Conservation (phyloP, 1,139 yeast genomes). For the Yamadazyma diddensiae region DNA sequence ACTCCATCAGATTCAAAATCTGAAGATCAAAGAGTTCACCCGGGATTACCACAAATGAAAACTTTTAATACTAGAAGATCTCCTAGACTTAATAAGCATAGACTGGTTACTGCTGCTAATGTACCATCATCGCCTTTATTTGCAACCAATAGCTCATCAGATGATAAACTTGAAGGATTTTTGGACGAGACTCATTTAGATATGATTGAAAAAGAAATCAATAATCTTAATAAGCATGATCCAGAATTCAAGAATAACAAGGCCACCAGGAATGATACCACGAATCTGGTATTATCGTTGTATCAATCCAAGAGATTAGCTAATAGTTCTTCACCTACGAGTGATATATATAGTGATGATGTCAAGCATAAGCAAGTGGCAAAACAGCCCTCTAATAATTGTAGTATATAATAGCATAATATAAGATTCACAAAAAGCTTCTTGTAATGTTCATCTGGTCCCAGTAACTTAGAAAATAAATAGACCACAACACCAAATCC, state of each 20-base stretch:
- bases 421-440: not conserved
- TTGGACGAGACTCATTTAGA: constrained; percentile 17
- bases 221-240: constrained; percentile 14
- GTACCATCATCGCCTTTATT: constrained; percentile 44
- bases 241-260: constrained; percentile 26
- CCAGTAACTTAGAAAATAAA: not conserved
- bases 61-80: constrained; percentile 27
- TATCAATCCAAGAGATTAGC: constrained; percentile 9
- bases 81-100: constrained; percentile 21
- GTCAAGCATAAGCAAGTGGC: not conserved
- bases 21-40: constrained; percentile 11
- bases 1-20: constrained; percentile 1
- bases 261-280: constrained; percentile 39
- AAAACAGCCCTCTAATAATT: too few relatives aligned
- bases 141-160: constrained; percentile 6
- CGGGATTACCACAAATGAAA: constrained; percentile 28
- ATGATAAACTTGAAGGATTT: constrained; percentile 16
- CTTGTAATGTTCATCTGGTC: not conserved
- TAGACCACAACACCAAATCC: not conserved
- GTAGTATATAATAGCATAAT: not conserved
- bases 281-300: constrained; percentile 32
- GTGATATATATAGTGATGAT: constrained; percentile 10
- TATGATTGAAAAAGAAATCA: constrained; percentile 20
- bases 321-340: constrained; percentile 13
- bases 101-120: constrained; percentile 22